Evolutionary conservation across 495 filamentous ascomycete genomes (phyloP).

Genomic region (Daldinia vernicosa): DNA sequence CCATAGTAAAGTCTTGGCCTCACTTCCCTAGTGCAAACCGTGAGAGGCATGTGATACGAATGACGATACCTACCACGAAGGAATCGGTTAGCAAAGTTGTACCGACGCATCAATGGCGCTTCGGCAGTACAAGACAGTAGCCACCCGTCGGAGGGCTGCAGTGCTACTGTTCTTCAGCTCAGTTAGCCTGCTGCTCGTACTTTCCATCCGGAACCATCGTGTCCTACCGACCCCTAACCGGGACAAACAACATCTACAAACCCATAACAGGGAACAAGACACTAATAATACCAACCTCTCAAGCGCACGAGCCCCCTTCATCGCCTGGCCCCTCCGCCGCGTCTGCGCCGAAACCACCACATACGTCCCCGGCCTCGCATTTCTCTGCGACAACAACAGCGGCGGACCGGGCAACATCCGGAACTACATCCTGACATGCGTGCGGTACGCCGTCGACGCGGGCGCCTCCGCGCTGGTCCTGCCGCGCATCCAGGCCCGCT

Average conservation of each 20-base stretch:
- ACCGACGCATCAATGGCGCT: conserved; percentile 14
- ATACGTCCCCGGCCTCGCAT: conserved; percentile 52
- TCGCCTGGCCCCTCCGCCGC: conserved; percentile 57
- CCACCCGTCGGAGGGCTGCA: conserved; percentile 12
- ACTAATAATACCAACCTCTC: conserved; percentile 44
- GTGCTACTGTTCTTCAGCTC: background rate
- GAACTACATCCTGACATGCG: conserved; percentile 61
- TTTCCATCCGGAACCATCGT: conserved; percentile 5
- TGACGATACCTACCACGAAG: conserved; percentile 5
- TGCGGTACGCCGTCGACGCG: conserved; percentile 60
- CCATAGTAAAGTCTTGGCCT: background rate
- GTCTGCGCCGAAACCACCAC: conserved; percentile 52
- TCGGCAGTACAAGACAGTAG: background rate
- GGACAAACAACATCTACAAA: conserved; percentile 1
- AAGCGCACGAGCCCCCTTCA: conserved; percentile 50
- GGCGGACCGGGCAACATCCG: conserved; percentile 63
- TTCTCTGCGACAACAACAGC: conserved; percentile 61
- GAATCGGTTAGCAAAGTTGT: background rate
- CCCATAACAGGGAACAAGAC: background rate
- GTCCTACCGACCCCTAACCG: conserved; percentile 1
- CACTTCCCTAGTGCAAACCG: background rate
- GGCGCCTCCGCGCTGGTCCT: conserved; percentile 57
- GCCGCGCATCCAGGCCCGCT: conserved; percentile 53
- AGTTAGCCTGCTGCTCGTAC: background rate
- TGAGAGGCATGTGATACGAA: conserved; percentile 10